These are phyloP conservation scores for Aspergillus viridinutans DNA, from an alignment of 2,329 filamentous ascomycete genomes.

Conservation along the genomic window DNA sequence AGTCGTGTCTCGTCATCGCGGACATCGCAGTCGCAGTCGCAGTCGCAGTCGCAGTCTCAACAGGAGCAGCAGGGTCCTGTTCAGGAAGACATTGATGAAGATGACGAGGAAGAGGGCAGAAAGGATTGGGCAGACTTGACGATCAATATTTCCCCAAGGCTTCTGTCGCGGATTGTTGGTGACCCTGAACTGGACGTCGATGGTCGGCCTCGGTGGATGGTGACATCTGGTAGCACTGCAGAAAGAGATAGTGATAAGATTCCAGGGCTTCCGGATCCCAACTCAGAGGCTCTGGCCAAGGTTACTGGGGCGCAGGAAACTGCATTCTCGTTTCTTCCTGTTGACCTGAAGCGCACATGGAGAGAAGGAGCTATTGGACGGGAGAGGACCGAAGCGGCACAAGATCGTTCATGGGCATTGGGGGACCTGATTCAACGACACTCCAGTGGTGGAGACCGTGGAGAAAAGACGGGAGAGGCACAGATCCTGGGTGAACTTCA, in stretches of 20 bases:
- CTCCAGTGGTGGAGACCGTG: conserved; percentile 28
- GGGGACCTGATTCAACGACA: conserved; percentile 46
- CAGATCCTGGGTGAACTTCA: conserved; percentile 57
- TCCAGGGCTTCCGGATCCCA: conserved; percentile 48
- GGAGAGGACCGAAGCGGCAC: conserved; percentile 58
- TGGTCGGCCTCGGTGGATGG: conserved; percentile 47
- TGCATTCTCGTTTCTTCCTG: conserved; percentile 52
- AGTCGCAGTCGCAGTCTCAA: conserved; percentile 24
- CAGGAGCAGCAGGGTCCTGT: conserved; percentile 23
- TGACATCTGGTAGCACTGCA: conserved; percentile 57
- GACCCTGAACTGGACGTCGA: conserved; percentile 32
- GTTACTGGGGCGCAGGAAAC: conserved; percentile 36
- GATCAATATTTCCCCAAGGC: conserved; percentile 43
- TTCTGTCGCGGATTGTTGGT: conserved; percentile 51
- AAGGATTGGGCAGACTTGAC: conserved; percentile 54
- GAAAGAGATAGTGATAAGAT: conserved; percentile 55
- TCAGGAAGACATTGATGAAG: conserved; percentile 20
- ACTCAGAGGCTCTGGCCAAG: conserved; percentile 14
- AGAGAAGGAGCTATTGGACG: conserved; percentile 57
- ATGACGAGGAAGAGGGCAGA: conserved; percentile 38
- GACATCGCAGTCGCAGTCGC: conserved; percentile 22
- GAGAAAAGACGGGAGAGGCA: conserved; percentile 24
- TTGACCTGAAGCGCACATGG: conserved; percentile 62
- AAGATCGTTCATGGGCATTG: conserved; percentile 60
- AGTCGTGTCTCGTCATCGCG: conserved; percentile 27